phyloP scores from a whole-genome alignment of 257 asterid genomes.

The Handroanthus guayacan region DNA sequence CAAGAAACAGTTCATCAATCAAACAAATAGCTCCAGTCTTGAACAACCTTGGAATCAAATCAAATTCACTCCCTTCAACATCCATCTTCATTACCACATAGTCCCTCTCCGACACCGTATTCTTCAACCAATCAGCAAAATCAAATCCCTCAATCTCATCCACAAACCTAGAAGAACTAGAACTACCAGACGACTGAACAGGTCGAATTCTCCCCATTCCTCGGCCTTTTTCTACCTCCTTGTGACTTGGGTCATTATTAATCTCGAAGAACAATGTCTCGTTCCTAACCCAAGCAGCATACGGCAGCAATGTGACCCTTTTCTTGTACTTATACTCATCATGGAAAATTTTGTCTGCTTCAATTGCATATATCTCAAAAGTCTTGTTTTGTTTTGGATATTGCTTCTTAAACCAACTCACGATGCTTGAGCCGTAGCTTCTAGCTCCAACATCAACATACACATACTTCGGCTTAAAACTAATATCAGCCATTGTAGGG shows the following conservation, averaged over 20 bases:
- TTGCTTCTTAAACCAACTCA: conserved; percentile 64
- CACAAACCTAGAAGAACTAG: conserved; percentile 22
- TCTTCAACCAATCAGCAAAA: conserved; percentile 66
- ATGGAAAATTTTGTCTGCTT: conserved; percentile 57
- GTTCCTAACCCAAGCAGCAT: conserved; percentile 73
- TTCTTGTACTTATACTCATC: conserved; percentile 51
- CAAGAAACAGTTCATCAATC: conserved; percentile 82
- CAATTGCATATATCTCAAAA: conserved; percentile 65
- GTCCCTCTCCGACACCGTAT: conserved; percentile 45
- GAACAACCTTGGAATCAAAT: conserved; percentile 59
- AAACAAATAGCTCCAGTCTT: conserved; percentile 67
- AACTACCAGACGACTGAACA: conserved; percentile 54
- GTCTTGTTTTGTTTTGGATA: conserved; percentile 69
- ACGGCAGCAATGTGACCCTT: conserved; percentile 55
- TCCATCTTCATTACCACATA: conserved; percentile 83
- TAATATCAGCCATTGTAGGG: conserved; percentile 59
- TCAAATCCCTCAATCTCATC: conserved; percentile 66
- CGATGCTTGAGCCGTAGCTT: conserved; percentile 66
- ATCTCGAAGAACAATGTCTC: conserved; percentile 67
- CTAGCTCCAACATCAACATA: conserved; percentile 72
- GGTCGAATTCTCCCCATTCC: conserved; percentile 66
- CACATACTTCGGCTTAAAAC: conserved; percentile 59
- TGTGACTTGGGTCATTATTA: conserved; percentile 40
- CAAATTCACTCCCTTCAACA: conserved; percentile 66
- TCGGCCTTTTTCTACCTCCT: conserved; percentile 48